Evolutionary conservation across 805 yeast species (phyloP), one percentile per base, ranked within the genome.

Genomic region (Brettanomyces naardenensis): DNA sequence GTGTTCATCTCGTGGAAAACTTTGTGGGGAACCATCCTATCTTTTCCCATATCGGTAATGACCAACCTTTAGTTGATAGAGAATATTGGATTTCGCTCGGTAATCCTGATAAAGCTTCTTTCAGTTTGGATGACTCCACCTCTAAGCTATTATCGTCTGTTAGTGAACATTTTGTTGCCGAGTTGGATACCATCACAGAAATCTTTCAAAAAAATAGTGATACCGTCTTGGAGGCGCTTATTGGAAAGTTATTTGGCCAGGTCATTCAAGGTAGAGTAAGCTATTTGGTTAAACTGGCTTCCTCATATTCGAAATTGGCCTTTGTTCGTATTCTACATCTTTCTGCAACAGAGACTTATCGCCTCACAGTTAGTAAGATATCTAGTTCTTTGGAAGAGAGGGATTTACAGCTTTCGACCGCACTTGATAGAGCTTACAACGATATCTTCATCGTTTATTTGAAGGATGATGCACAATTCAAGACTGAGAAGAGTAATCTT

Each of bases 11-110:
- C 6, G 81, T 86, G 6, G 86, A 80, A 53, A 77, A 80, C 35
- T 90, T 85, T 60, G 83, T 89, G 30, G 78, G 76, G 21, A 87
- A 84, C 53, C 86, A 84, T 53, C 82, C 78, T 35, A 71, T 80
- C 41, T 82, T 89, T 56, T 65, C 68, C 14, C 45, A 51, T 62
- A 70, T 44, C 71, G 73, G 41, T 47, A 66, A 42, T 15, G 37
- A 43, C n/a, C 45, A 34, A 36, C 36, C 36, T 4, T 27, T 41
- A 2, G 36, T 54, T 13, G 50, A 59, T 18, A 57, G 65, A 33
- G 52, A 59, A 0, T 64, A 69, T 15, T 86, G 95, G 88, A 58
- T 60, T 9, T 60, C 63, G 17, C 54, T 90, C 34, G 55, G 78
- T 2, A 77, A 82, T 47, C 87, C 92, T 0, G 66, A 68, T 23